Percentiles rank a stretch among this genome's conserved stretches.
These are phyloP conservation scores for Phytophthora multivora DNA, from an alignment of 352 stramenopile species.

Conservation along the genomic window DNA sequence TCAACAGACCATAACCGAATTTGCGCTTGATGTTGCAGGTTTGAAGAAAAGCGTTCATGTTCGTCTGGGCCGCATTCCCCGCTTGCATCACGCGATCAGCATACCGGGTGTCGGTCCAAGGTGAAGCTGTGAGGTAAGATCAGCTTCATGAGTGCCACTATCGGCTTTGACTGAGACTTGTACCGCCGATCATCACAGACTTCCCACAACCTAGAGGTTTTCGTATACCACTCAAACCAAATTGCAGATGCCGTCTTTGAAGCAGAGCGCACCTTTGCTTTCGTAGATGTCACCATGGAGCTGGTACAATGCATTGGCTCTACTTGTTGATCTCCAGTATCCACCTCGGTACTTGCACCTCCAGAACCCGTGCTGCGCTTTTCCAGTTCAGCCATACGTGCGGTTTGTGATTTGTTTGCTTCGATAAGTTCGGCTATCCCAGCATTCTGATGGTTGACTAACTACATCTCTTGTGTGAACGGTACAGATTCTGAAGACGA, in stretches of 20 bases:
- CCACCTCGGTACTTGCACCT: no score
- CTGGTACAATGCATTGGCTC: no score
- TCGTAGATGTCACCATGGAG: neutral
- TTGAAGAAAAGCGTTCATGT: conserved; percentile 4
- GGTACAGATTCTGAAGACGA: no score
- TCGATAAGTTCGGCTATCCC: no score
- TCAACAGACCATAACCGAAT: neutral
- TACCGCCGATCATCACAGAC: neutral
- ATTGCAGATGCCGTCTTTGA: neutral
- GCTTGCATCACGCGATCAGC: neutral
- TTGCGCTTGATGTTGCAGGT: conserved; percentile 9
- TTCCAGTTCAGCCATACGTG: no score
- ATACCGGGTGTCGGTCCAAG: neutral
- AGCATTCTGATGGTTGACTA: no score
- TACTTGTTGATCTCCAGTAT: no score
- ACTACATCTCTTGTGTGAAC: no score
- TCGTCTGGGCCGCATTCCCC: conserved; percentile 2
- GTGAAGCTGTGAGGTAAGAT: conserved; percentile 10
- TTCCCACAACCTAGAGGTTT: neutral
- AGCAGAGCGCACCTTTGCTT: no score
- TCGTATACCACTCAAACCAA: conserved; percentile 9
- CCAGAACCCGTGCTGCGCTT: no score
- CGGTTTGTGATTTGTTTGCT: no score
- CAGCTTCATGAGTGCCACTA: conserved; percentile 8
- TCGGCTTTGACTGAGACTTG: conserved; percentile 11